Evolutionary conservation across 1,139 yeast genomes (phyloP).

Genomic region (Magnusiomyces sp.): DNA sequence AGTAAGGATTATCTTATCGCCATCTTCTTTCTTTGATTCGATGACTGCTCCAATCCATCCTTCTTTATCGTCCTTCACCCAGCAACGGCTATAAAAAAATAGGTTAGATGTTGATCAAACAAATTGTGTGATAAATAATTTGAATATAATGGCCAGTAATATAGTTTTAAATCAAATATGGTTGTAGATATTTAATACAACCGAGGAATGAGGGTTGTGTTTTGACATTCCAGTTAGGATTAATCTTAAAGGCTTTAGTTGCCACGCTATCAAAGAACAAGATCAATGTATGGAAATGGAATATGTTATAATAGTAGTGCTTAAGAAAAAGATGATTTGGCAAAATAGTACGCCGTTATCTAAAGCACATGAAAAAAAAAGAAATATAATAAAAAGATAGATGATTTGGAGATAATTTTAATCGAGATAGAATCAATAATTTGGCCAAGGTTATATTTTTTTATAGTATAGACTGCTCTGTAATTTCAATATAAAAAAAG

Average conservation of each 20-base stretch:
- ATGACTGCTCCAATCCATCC: slow-evolving; percentile 94
- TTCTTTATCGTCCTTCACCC: slow-evolving; percentile 82
- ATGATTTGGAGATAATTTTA: neutral
- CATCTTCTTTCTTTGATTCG: slow-evolving; percentile 42
- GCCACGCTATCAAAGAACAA: neutral
- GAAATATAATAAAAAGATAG: neutral
- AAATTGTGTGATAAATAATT: slow-evolving; percentile 1
- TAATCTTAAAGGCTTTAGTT: neutral
- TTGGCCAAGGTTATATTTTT: too few species aligned
- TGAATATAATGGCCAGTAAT: neutral
- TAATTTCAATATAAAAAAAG: too few species aligned
- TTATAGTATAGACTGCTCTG: too few species aligned
- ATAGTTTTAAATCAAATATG: neutral
- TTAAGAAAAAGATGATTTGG: too few species aligned
- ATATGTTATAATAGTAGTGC: neutral
- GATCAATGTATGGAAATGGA: neutral
- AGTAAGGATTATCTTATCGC: slow-evolving; percentile 46
- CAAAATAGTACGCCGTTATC: too few species aligned
- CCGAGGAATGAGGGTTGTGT: neutral
- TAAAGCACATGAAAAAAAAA: too few species aligned
- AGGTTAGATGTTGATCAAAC: too few species aligned
- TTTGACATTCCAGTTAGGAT: neutral
- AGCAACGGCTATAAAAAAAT: slow-evolving; percentile 51
- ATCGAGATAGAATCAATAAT: too few species aligned
- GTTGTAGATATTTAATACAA: too few species aligned